Conservation (phyloP, 2,329 filamentous ascomycete species). For the Cladosporium austrohemisphaericum region DNA sequence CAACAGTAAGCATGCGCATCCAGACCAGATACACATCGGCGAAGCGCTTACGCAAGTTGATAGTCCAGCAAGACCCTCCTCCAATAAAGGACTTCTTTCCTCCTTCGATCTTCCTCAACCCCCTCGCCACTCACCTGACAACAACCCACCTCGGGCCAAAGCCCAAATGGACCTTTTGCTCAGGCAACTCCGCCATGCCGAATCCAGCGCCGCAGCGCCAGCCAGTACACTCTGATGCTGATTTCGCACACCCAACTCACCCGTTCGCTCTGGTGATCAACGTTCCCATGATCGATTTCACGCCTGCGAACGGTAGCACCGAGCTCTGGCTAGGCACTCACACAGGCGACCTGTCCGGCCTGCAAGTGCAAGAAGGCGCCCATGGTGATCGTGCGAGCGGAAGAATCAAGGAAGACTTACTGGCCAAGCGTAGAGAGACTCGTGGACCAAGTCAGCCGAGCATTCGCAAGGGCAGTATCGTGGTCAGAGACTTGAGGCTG, state of each 20-base stretch:
- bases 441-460: constrained; percentile 49
- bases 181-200: constrained; percentile 54
- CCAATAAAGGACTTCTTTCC: constrained; percentile 35
- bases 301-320: constrained; percentile 53
- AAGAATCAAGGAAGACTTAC: constrained; percentile 43
- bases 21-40: too few species aligned
- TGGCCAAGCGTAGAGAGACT: constrained; percentile 38
- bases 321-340: constrained; percentile 60
- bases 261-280: constrained; percentile 57
- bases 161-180: constrained; percentile 57
- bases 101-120: constrained; percentile 53
- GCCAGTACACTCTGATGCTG: constrained; percentile 58
- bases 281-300: constrained; percentile 51
- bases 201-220: constrained; percentile 40
- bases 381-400: constrained; percentile 54
- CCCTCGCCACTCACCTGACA: constrained; percentile 54
- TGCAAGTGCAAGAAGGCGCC: constrained; percentile 47
- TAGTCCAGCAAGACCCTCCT: constrained; percentile 3
- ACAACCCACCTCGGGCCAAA: constrained; percentile 52
- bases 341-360: constrained; percentile 21
- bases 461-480: constrained; percentile 53
- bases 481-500: constrained; percentile 46
- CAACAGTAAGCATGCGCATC: constrained; percentile 1
- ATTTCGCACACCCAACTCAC: constrained; percentile 53
- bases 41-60: neutral